Evolutionary conservation across 495 filamentous ascomycete genomes (phyloP).

Genomic region (Podospora pseudopauciseta): DNA sequence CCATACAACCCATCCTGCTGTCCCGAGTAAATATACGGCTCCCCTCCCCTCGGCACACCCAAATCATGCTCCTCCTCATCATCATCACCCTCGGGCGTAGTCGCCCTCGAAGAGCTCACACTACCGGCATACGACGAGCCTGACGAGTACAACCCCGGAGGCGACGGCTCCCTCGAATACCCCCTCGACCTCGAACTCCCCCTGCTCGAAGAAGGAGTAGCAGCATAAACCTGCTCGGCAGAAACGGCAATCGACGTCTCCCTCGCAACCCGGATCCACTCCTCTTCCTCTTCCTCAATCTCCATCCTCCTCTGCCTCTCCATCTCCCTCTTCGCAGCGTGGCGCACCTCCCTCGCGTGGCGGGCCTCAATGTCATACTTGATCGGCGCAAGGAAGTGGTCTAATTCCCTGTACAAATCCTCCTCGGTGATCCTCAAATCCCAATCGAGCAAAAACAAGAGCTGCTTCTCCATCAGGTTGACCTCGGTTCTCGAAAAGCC

Average conservation of each 20-base stretch:
- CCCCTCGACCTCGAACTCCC: conserved; percentile 37
- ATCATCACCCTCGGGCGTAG: conserved; percentile 38
- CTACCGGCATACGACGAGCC: conserved; percentile 41
- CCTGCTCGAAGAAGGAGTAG: conserved; percentile 38
- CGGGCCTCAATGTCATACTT: conserved; percentile 46
- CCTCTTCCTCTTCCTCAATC: conserved; percentile 20
- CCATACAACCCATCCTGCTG: conserved; percentile 25
- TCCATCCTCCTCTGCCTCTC: conserved; percentile 26
- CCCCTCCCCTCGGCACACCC: conserved; percentile 21
- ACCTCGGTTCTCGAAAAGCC: conserved; percentile 93
- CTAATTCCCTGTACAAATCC: conserved; percentile 82
- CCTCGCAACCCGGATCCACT: conserved; percentile 21
- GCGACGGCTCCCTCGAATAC: conserved; percentile 30
- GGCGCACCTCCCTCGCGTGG: conserved; percentile 40
- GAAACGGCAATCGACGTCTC: background rate
- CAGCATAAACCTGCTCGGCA: conserved; percentile 12
- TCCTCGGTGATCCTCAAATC: conserved; percentile 78
- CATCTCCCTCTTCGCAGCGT: conserved; percentile 40
- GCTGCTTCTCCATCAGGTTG: conserved; percentile 97
- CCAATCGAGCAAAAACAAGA: conserved; percentile 91
- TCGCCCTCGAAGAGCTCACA: conserved; percentile 43
- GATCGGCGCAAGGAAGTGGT: conserved; percentile 84
- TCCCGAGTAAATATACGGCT: conserved; percentile 30
- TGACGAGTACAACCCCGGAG: conserved; percentile 42
- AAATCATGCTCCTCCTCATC: conserved; percentile 32